Conservation (phyloP, 345 rosid species). For the Euphorbia peplus region DNA sequence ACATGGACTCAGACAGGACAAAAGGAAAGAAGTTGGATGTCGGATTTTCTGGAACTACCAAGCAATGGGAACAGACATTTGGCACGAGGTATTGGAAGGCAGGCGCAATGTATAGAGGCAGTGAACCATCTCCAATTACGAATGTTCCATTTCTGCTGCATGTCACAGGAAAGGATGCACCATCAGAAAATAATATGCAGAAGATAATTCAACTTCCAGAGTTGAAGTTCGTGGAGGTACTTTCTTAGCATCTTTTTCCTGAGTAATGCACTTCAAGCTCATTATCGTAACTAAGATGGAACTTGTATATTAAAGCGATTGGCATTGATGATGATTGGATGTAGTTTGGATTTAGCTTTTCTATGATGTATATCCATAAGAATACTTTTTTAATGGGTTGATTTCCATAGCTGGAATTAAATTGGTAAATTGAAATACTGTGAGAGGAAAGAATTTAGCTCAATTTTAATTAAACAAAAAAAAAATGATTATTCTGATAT, state of each 20-base stretch:
- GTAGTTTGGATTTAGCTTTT: background rate
- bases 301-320: background rate
- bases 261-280: background rate
- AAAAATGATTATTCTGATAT: constrained; percentile 1
- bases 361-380: background rate
- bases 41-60: constrained; percentile 79
- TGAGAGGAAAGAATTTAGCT: background rate
- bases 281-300: background rate
- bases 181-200: constrained; percentile 20
- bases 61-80: constrained; percentile 83
- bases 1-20: constrained; percentile 80
- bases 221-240: constrained; percentile 68
- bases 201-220: constrained; percentile 46
- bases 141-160: constrained; percentile 40
- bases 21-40: constrained; percentile 83
- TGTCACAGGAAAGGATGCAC: constrained; percentile 33
- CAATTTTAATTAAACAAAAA: background rate
- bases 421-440: background rate
- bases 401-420: background rate
- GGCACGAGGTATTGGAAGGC: constrained; percentile 87
- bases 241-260: constrained; percentile 16
- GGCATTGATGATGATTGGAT: background rate
- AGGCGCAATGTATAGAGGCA: constrained; percentile 90
- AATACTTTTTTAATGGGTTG: background rate
- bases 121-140: constrained; percentile 61